Conservation (phyloP, 441 rosid genomes). For the Isatis lusitanica region DNA sequence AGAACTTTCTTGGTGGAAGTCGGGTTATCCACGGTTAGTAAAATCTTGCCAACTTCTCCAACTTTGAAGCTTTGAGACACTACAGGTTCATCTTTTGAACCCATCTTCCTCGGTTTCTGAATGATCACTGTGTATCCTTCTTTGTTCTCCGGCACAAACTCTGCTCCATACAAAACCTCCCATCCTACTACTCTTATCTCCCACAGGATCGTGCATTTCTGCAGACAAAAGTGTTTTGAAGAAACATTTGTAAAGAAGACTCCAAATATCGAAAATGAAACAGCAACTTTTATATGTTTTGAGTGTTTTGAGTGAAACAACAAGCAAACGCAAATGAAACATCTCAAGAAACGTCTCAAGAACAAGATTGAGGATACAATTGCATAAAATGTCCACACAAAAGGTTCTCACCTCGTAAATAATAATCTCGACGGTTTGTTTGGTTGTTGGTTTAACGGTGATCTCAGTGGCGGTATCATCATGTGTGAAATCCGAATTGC, state of each 20-base stretch:
- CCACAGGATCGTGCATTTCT: conserved; percentile 54
- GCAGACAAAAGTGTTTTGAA: not conserved
- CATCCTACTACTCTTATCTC: conserved; percentile 60
- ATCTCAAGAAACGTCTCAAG: no score
- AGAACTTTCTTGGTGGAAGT: conserved; percentile 59
- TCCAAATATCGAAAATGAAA: no score
- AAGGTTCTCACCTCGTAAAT: conserved; percentile 46
- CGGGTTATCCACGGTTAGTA: conserved; percentile 51
- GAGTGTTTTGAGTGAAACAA: no score
- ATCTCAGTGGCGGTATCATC: conserved; percentile 60
- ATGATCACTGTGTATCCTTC: conserved; percentile 59
- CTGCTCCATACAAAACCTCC: conserved; percentile 58
- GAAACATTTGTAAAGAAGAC: not conserved
- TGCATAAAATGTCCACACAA: not conserved
- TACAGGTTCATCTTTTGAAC: conserved; percentile 40
- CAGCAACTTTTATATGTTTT: no score
- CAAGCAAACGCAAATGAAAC: no score
- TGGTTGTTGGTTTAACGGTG: conserved; percentile 56
- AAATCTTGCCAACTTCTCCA: conserved; percentile 57
- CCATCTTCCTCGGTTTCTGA: conserved; percentile 51
- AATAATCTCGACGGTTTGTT: conserved; percentile 53
- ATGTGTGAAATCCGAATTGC: conserved; percentile 57
- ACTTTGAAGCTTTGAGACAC: conserved; percentile 50
- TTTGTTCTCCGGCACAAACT: conserved; percentile 52
- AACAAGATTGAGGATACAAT: not conserved